Evolutionary conservation across 2,329 filamentous ascomycete species (phyloP), one percentile per base, ranked within the genome.

Genomic region (Colletotrichum brevisporum): DNA sequence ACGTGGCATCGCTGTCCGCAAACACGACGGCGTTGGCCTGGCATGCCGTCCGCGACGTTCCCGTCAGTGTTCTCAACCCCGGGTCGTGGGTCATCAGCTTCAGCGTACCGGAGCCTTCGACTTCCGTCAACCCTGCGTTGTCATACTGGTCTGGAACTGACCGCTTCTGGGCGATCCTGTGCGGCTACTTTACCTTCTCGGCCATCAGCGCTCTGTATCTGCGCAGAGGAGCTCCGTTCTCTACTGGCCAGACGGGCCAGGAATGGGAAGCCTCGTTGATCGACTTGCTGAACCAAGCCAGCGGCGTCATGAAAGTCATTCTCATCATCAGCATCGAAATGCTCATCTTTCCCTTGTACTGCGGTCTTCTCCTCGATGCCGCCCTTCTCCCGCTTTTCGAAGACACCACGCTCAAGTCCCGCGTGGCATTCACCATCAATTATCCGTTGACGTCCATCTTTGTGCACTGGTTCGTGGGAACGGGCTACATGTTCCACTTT

Each of bases 401-500:
- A 72, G 86, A 91, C 71, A 91, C 94, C 0, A 95, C 92, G 0
- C 81, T 98, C 59, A 87, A 88, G 71, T 94, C 93, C 8, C 90
- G 96, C 24, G 83, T 97, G 59, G 83, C 90, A 4, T 99, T 97
- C 76, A 94, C 94, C 2, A 83, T 89, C 63, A 86, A 90, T 70
- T 94, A 92, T 70, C 96, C 96, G 0, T 87, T 95, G 73, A 98
- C 94, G 0, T 97, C 95, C 15, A 89, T 97, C 15, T 99, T 99
- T 78, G 92, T 98, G 60, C 96, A 99, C 79, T 99, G 96, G 96
- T 99, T 99, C 77, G 92, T 98, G 65, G 96, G 96, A 56, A 99
- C 96, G 4, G 97, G 95, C 71, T 99, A 99, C 81, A 99, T 99
- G 97, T 99, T 99, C 82, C 96, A 99, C 78, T 99, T 99, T 78